These are phyloP conservation scores for Streptanthus diversifolius DNA, from an alignment of 345 rosid species.

Conservation along the genomic window DNA sequence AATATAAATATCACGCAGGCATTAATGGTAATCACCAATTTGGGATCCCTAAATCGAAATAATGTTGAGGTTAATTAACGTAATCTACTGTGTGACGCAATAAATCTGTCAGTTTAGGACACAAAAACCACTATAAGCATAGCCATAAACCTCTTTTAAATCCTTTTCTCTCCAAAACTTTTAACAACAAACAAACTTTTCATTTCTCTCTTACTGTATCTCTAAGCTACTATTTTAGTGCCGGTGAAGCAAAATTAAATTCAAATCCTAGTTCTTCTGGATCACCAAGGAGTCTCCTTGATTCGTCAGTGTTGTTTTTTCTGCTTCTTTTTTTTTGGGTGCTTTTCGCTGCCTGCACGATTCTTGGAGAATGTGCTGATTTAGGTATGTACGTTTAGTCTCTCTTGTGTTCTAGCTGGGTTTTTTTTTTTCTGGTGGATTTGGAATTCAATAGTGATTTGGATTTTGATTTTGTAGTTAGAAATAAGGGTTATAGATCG, in stretches of 20 bases:
- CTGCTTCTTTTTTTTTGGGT: conserved; percentile 10
- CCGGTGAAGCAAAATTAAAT: not conserved
- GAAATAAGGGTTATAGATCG: conserved; percentile 9
- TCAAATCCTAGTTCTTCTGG: conserved; percentile 14
- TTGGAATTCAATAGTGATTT: not conserved
- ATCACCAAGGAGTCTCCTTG: not conserved
- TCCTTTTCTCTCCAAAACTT: not conserved
- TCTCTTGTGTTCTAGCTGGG: not conserved
- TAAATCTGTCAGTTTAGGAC: too few species aligned
- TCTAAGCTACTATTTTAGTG: conserved; percentile 3
- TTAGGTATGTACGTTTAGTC: not conserved
- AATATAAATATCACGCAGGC: not conserved
- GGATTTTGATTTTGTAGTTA: conserved; percentile 3
- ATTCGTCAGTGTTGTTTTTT: not conserved
- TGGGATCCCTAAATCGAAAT: not conserved
- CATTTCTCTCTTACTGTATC: conserved; percentile 1
- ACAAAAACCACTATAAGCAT: not conserved
- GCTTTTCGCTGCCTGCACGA: not conserved
- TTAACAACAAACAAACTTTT: not conserved
- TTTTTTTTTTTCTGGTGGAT: not conserved
- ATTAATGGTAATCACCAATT: not conserved
- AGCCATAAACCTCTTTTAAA: conserved; percentile 31
- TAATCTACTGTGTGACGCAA: not conserved
- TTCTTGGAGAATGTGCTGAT: conserved; percentile 17
- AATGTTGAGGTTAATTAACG: not conserved